Evolutionary conservation across 2,329 filamentous ascomycete genomes (phyloP), one percentile per base, ranked within the genome.

Genomic region (Ophiostoma perfectum): DNA sequence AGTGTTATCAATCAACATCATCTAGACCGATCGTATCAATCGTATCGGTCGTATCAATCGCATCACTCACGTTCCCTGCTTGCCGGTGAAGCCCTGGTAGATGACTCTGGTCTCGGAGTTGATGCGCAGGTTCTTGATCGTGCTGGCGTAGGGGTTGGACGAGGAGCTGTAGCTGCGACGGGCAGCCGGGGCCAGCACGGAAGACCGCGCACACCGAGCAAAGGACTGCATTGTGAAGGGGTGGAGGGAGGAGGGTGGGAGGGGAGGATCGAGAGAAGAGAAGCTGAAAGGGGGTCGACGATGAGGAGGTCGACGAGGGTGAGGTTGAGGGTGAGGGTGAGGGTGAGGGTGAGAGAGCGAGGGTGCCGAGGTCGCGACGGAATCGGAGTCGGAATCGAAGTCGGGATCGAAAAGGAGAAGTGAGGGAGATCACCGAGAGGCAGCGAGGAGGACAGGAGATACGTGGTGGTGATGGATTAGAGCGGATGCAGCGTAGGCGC

Each of bases 41-140:
- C 9, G 8, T 45, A 45, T 11, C 2, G 8, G 6, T 5, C 3
- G 42, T 44, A 14, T 27, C n/a, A 4, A 11, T 45, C 8, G 5
- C 11, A 18, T 2, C 62, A 89, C 89, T 81, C 80, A 93, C 90
- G 90, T 94, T 90, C 92, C 92, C 86, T 96, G 93, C 85, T 92
- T 95, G 79, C 94, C 94, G 69, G 94, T 98, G 81, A 98, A 98
- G 74, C 95, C 95, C 83, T 99, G 95, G 84, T 88, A 98, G 76
- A 98, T 84, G 74, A 99, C 92, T 84, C 95, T 96, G 75, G 95
- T 99, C 74, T 97, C 89, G 79, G 84, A 78, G 81, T 93, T 97
- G 84, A 98, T 93, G 81, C 92, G 90, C 77, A 98, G 87, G 85
- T 98, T 98, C 77, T 89, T 83, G 78, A 89, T 84, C 70, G 91